Base-by-base conservation (phyloP, 176 grass and related monocot genomes). In the Juncus inflexus region DNA sequence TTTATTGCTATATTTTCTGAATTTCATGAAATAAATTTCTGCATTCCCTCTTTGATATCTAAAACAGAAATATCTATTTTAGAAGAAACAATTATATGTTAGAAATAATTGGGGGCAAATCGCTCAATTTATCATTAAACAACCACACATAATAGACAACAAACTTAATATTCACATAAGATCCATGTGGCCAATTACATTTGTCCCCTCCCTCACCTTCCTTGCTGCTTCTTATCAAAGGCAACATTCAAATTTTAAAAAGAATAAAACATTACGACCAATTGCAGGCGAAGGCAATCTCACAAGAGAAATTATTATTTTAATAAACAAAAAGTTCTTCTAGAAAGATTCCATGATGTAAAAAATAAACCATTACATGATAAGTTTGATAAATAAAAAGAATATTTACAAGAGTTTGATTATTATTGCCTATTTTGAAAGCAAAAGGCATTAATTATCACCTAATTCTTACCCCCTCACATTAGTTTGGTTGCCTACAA, bases 331-430 rank as follows among this genome's bases (percentile, higher is more conserved):
- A 64, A 4, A 58, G 52, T 57, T 37, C 67, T 70, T 70, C 67
- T 70, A 70, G 67, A 70, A 70, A 42, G 67, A 70, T 58, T 70
- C 67, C 67, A 58, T 42, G 39, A 70, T 41, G 42, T 15, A 35
- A 40, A 58, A 41, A 55, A n/a, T 69, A 15, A 38, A 13, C 10
- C 19, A 55, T 12, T 47, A 45, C 14, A 2, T 37, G 42, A 47
- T 37, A 52, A 49, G 12, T 8, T 42, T 35, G 50, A 49, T 9
- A 41, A 67, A 54, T 16, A 59, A 71, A 69, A 61, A 45, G 19
- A 59, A 71, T 71, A 71, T 71, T 59, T 37, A 71, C 68, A 71
- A 6, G 35, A 15, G 43, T 19, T 45, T 60, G 43, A 47, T 47
- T 47, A 47, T 47, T 39, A 38, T 71, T 71, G 68, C 68, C 68